Evolutionary conservation across 2,329 filamentous ascomycete species (phyloP).

Genomic region (Cladosporium sphaerospermum): DNA sequence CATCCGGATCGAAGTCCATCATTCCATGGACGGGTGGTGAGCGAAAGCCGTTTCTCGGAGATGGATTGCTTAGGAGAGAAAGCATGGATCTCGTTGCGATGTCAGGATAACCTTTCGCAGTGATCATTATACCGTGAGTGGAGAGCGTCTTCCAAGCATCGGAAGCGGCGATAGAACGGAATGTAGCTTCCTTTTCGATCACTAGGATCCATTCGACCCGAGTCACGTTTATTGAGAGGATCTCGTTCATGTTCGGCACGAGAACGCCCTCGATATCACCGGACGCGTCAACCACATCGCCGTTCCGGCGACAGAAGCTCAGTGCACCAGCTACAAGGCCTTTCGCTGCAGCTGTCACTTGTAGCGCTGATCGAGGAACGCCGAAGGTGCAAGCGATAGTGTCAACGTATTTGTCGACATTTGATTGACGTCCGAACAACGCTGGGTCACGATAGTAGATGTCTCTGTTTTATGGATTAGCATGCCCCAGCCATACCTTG

Average conservation of each 20-base stretch:
- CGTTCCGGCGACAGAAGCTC: constrained; percentile 41
- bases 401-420: constrained; percentile 68
- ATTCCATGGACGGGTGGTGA: constrained; percentile 54
- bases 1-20: constrained; percentile 72
- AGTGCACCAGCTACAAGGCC: constrained; percentile 61
- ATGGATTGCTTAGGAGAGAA: constrained; percentile 43
- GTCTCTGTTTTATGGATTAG: constrained; percentile 47
- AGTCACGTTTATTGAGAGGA: constrained; percentile 47
- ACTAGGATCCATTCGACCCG: constrained; percentile 60
- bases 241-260: constrained; percentile 50
- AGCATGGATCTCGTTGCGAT: constrained; percentile 63
- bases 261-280: constrained; percentile 50
- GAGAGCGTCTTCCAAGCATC: constrained; percentile 47
- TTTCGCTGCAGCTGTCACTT: constrained; percentile 69
- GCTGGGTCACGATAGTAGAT: constrained; percentile 73
- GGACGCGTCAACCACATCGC: constrained; percentile 36
- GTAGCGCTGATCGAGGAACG: constrained; percentile 57
- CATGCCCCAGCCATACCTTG: not conserved
- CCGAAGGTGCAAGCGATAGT: constrained; percentile 66
- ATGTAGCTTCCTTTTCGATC: constrained; percentile 80
- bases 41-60: constrained; percentile 39
- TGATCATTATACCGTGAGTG: constrained; percentile 60
- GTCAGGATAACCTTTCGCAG: constrained; percentile 78
- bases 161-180: constrained; percentile 57
- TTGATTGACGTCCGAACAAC: constrained; percentile 61